Evolutionary conservation across 2,329 filamentous ascomycete species (phyloP), one percentile per base, ranked within the genome.

Genomic region (Chrysoporthe puriensis): DNA sequence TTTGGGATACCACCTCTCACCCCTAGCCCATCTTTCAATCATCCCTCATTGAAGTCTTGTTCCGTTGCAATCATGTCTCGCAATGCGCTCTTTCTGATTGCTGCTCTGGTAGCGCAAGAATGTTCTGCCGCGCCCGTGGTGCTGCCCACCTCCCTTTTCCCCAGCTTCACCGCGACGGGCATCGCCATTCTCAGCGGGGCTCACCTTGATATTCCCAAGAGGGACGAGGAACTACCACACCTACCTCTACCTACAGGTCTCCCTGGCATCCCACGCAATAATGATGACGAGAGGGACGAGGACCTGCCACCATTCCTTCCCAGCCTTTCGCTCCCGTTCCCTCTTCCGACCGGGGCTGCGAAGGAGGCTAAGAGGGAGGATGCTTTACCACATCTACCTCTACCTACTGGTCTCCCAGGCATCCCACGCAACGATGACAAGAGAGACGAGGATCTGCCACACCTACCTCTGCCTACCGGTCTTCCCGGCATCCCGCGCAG

Each of bases 81-180:
- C 63, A 65, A 21, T 11, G 14, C 43, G n/a, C 43, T 60, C 32
- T 32, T 60, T 48, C 11, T 65, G 11, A n/a, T 65, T 59, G 63
- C 56, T 18, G 63, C 63, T 65, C 56, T 65, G 63, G 54, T 59
- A 65, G 63, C 63, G 56, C 63, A 65, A 34, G 42, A 65, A 36
- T 65, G 63, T 42, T 65, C 56, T 42, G 63, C 56, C 16, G 56
- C 36, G 13, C 63, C 63, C 7, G 63, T 60, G 32, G 54, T 65
- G 43, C 18, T 59, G 54, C 63, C 56, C 4, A 50, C 63, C 1
- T 59, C 54, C 46, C 43, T 59, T 18, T 26, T 40, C 26, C 34
- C 63, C 36, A 65, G 63, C 46, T 36, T 65, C 32, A 65, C 63
- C 34, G 14, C 36, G 6, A 52, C 40, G 32, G 42, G 54, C 13